phyloP scores from a whole-genome alignment of 1,139 yeast species.

The Saccharomyces pastorianus region DNA sequence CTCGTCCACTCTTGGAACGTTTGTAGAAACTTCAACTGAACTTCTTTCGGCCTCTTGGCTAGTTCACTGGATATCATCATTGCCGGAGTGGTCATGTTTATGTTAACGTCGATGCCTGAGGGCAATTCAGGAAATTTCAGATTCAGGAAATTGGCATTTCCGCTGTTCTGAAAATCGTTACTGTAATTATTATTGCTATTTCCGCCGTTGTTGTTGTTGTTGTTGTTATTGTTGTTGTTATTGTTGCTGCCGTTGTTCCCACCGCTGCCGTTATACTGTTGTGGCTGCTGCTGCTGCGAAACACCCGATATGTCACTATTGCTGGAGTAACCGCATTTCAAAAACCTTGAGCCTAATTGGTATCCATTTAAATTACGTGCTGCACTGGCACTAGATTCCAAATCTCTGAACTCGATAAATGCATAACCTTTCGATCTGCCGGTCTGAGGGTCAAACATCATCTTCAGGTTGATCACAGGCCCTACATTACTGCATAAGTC shows the following conservation, averaged over 20 bases:
- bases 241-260: not conserved
- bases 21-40: conserved; percentile 34
- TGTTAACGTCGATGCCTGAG: conserved; percentile 47
- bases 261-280: not conserved
- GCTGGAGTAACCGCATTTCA: conserved; percentile 67
- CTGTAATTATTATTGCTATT: conserved; percentile 8
- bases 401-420: conserved; percentile 66
- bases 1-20: conserved; percentile 60
- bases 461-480: conserved; percentile 68
- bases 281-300: not conserved
- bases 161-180: conserved; percentile 8
- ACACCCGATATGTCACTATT: conserved; percentile 19
- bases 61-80: conserved; percentile 50
- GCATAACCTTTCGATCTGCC: conserved; percentile 92
- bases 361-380: conserved; percentile 80
- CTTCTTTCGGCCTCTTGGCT: conserved; percentile 37
- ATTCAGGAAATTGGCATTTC: not conserved
- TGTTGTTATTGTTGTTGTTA: too few species aligned
- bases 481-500: conserved; percentile 44
- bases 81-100: conserved; percentile 53
- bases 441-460: conserved; percentile 78
- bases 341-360: conserved; percentile 59
- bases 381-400: conserved; percentile 84
- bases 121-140: conserved; percentile 38
- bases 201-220: not conserved